Conservation (phyloP, 2,329 filamentous ascomycete species). For the Clathrospora elynae region DNA sequence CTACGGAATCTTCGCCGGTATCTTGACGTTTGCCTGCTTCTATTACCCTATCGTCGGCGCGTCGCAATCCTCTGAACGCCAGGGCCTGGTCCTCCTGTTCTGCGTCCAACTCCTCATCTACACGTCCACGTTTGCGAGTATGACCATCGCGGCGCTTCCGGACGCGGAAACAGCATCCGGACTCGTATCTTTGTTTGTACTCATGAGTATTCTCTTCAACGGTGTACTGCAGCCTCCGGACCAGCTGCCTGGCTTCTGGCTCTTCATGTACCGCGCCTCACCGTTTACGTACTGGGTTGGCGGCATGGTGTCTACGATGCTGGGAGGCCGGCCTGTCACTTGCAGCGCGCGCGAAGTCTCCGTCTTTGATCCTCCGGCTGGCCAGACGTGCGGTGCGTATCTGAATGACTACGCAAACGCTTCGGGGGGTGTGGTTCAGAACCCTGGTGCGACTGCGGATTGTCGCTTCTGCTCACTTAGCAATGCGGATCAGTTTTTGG, state of each 20-base stretch:
- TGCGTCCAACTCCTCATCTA: constrained; percentile 71
- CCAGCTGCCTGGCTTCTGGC: constrained; percentile 72
- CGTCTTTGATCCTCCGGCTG: constrained; percentile 49
- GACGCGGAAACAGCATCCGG: constrained; percentile 70
- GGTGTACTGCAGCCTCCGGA: constrained; percentile 65
- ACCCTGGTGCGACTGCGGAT: constrained; percentile 51
- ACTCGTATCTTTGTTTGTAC: constrained; percentile 64
- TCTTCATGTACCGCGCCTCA: constrained; percentile 73
- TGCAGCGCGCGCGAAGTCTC: constrained; percentile 54
- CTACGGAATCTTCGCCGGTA: constrained; percentile 65
- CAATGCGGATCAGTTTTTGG: constrained; percentile 57
- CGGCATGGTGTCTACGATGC: constrained; percentile 48
- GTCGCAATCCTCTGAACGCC: constrained; percentile 55
- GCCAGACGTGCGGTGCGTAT: constrained; percentile 53
- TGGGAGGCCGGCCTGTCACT: constrained; percentile 54
- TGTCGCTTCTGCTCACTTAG: constrained; percentile 58
- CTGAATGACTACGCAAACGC: constrained; percentile 49
- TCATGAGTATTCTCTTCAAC: constrained; percentile 52
- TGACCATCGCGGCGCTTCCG: constrained; percentile 73
- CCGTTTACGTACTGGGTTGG: constrained; percentile 68
- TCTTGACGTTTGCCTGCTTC: constrained; percentile 68
- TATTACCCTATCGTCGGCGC: constrained; percentile 62
- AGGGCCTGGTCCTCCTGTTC: constrained; percentile 65
- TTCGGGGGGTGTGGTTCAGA: constrained; percentile 50
- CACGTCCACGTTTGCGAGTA: constrained; percentile 72